These are phyloP conservation scores for Kodamaea hsintzibuensis DNA, from an alignment of 805 yeast species.

Conservation along the genomic window DNA sequence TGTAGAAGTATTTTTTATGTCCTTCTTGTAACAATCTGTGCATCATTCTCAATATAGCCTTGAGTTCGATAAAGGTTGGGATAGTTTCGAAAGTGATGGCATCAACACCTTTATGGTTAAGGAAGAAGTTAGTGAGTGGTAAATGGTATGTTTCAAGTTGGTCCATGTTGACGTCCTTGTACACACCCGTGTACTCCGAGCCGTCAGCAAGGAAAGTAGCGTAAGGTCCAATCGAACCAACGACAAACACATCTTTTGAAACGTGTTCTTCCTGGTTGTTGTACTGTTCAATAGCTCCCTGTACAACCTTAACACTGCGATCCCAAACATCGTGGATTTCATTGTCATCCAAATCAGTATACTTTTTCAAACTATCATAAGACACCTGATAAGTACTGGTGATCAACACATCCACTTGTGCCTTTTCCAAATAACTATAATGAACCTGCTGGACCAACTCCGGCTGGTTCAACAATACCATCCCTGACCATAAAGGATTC, in stretches of 20 bases:
- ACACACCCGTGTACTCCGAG: slow-evolving; percentile 73
- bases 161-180: slow-evolving; percentile 38
- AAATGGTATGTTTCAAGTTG: slow-evolving; percentile 52
- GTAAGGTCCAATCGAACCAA: slow-evolving; percentile 76
- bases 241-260: slow-evolving; percentile 30
- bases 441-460: slow-evolving; percentile 48
- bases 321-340: slow-evolving; percentile 23
- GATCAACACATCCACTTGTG: slow-evolving; percentile 56
- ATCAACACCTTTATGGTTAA: slow-evolving; percentile 47
- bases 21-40: slow-evolving; percentile 20
- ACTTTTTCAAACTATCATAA: slow-evolving; percentile 35
- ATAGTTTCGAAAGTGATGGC: slow-evolving; percentile 70
- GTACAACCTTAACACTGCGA: slow-evolving; percentile 24
- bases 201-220: slow-evolving; percentile 71
- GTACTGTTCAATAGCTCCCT: slow-evolving; percentile 16
- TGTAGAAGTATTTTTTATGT: slow-evolving; percentile 43
- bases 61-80: slow-evolving; percentile 60
- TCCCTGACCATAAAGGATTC: slow-evolving; percentile 62
- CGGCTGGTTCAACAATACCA: slow-evolving; percentile 48
- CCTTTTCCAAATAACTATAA: slow-evolving; percentile 44
- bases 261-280: neutral
- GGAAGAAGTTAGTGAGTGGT: slow-evolving; percentile 39
- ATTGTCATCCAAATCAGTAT: slow-evolving; percentile 18
- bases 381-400: slow-evolving; percentile 66
- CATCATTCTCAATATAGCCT: slow-evolving; percentile 47